Percentiles rank a stretch among this genome's conserved stretches.
phyloP scores from a whole-genome alignment of 1,139 yeast genomes.

The Saccharomyces hybrid region DNA sequence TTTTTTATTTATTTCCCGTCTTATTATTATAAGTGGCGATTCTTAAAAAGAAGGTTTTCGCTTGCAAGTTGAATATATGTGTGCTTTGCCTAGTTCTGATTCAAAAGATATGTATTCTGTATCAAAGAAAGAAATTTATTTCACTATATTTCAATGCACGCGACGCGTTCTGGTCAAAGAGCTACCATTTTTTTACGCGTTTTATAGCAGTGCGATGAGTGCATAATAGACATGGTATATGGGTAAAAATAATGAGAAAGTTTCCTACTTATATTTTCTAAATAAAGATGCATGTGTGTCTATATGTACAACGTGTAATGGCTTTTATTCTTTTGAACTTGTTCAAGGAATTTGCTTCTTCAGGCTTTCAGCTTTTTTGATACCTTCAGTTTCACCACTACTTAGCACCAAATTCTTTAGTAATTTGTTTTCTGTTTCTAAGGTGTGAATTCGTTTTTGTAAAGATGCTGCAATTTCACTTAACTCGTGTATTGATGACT shows the following conservation, averaged over 20 bases:
- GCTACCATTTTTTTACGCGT: neutral
- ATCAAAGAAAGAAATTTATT: neutral
- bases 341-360: neutral
- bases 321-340: neutral
- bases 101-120: neutral
- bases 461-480: slow-evolving; percentile 52
- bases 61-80: neutral
- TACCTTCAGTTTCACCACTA: slow-evolving; percentile 31
- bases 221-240: neutral
- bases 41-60: neutral
- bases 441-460: slow-evolving; percentile 56
- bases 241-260: neutral
- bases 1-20: neutral
- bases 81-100: neutral
- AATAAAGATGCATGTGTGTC: neutral
- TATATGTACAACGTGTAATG: neutral
- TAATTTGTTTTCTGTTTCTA: slow-evolving; percentile 80
- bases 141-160: neutral
- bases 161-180: neutral
- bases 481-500: slow-evolving; percentile 53
- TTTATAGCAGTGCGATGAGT: neutral
- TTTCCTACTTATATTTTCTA: neutral
- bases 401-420: slow-evolving; percentile 70
- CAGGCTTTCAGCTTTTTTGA: slow-evolving; percentile 15
- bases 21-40: neutral